phyloP scores from a whole-genome alignment of 495 filamentous ascomycete species.

The Annulohypoxylon maeteangense region DNA sequence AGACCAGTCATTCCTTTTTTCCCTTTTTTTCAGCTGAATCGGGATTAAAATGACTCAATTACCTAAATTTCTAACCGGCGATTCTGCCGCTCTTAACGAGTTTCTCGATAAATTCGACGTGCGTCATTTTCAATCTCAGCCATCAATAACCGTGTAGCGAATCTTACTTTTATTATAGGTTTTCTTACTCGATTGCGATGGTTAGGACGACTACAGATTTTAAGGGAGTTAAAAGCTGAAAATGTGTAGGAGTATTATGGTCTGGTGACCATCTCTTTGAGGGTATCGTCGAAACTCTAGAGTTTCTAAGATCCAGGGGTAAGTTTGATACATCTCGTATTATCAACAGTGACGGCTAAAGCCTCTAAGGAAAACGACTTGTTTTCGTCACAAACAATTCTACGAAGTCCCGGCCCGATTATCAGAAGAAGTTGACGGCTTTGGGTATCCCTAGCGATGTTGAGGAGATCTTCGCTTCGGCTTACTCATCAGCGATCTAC shows the following conservation, averaged over 20 bases:
- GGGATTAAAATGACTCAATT: constrained; percentile 26
- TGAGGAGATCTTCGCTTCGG: constrained; percentile 95
- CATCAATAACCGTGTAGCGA: constrained; percentile 8
- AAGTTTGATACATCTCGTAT: constrained; percentile 19
- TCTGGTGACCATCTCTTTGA: constrained; percentile 90
- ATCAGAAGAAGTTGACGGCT: constrained; percentile 86
- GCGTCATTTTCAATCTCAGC: constrained; percentile 52
- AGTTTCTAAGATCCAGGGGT: constrained; percentile 84
- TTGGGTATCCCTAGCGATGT: constrained; percentile 81
- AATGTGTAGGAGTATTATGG: constrained; percentile 85
- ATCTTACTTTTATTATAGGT: constrained; percentile 62
- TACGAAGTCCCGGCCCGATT: constrained; percentile 92
- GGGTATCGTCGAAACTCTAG: constrained; percentile 82
- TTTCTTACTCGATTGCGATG: constrained; percentile 97
- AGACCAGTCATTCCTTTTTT: neutral
- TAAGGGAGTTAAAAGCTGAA: constrained; percentile 2
- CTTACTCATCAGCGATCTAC: constrained; percentile 95
- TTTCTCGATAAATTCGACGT: constrained; percentile 95
- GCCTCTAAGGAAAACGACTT: constrained; percentile 77
- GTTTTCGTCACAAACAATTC: constrained; percentile 99
- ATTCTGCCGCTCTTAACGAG: constrained; percentile 75
- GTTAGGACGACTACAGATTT: constrained; percentile 59
- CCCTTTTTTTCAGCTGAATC: neutral
- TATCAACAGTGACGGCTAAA: neutral
- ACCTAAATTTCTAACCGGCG: constrained; percentile 83